phyloP scores from a whole-genome alignment of 768 basidiomycete genomes.

The Lactarius sp. region DNA sequence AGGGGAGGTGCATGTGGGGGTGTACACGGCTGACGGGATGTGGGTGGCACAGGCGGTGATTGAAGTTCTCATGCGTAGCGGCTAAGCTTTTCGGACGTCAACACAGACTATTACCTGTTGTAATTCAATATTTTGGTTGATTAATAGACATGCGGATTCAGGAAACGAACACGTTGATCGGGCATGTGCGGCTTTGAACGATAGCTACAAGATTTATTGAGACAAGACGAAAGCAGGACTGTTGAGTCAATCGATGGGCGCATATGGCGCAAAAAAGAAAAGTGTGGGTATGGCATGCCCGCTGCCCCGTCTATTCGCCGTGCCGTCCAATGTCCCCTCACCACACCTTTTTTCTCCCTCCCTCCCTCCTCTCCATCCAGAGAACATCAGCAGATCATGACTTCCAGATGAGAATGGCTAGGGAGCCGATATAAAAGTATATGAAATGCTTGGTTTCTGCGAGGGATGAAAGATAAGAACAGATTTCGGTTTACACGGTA shows the following conservation, averaged over 20 bases:
- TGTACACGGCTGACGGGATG: conserved; percentile 16
- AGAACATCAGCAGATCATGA: conserved; percentile 42
- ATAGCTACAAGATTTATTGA: background rate
- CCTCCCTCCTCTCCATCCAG: background rate
- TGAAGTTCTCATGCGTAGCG: conserved; percentile 24
- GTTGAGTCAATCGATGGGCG: conserved; percentile 11
- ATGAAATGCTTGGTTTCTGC: conserved; percentile 97
- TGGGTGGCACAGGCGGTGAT: conserved; percentile 25
- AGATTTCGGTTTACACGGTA: background rate
- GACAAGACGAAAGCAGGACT: conserved; percentile 3
- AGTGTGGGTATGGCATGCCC: conserved; percentile 3
- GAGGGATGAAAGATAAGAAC: conserved; percentile 10
- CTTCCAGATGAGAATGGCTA: conserved; percentile 94
- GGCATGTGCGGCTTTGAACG: conserved; percentile 3
- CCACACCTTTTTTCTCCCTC: background rate
- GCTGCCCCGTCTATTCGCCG: conserved; percentile 11
- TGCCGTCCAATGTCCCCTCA: background rate
- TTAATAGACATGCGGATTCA: conserved; percentile 8
- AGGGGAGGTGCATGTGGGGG: conserved; percentile 23
- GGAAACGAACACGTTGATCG: conserved; percentile 9
- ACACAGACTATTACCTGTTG: conserved; percentile 3
- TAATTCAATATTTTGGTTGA: background rate
- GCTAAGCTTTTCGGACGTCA: background rate
- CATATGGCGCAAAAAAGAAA: conserved; percentile 7
- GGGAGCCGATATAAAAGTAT: conserved; percentile 93